These are phyloP conservation scores for Trichoderma citrinoviride DNA, from an alignment of 2,329 filamentous ascomycete species.

Conservation along the genomic window DNA sequence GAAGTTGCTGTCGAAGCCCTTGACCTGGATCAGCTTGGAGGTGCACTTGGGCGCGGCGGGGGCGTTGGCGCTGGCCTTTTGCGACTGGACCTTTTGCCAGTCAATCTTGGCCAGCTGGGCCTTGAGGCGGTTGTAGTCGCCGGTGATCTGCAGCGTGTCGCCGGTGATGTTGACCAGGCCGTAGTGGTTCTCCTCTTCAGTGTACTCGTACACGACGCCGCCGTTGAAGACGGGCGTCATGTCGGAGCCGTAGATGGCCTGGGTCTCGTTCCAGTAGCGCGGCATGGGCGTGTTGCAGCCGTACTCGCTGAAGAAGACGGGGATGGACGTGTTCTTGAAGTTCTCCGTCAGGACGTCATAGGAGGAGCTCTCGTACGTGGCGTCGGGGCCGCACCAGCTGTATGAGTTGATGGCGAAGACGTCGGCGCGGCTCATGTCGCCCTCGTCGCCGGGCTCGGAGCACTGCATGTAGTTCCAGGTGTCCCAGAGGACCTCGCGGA, in stretches of 20 bases:
- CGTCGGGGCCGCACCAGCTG: slow-evolving; percentile 65
- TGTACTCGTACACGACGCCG: slow-evolving; percentile 79
- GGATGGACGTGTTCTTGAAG: slow-evolving; percentile 65
- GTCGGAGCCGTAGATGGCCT: slow-evolving; percentile 65
- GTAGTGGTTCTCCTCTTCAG: slow-evolving; percentile 65
- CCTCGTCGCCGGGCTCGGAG: slow-evolving; percentile 50
- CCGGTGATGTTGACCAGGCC: slow-evolving; percentile 62
- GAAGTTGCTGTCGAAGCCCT: slow-evolving; percentile 75
- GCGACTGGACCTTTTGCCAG: slow-evolving; percentile 62
- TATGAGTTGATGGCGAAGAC: slow-evolving; percentile 74
- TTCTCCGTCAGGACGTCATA: slow-evolving; percentile 62
- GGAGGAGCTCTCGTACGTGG: slow-evolving; percentile 59
- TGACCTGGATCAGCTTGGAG: slow-evolving; percentile 61
- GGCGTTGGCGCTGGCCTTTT: slow-evolving; percentile 54
- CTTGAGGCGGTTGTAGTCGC: slow-evolving; percentile 72
- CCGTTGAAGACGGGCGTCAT: slow-evolving; percentile 71
- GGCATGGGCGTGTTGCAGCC: slow-evolving; percentile 73
- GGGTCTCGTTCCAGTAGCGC: slow-evolving; percentile 73
- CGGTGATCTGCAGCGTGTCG: slow-evolving; percentile 56
- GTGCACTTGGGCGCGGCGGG: slow-evolving; percentile 61
- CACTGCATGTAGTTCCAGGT: slow-evolving; percentile 76
- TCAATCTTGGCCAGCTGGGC: slow-evolving; percentile 73
- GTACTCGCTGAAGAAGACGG: slow-evolving; percentile 79
- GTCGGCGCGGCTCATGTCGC: slow-evolving; percentile 64
- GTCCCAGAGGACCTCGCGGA: slow-evolving; percentile 69